phyloP scores from a whole-genome alignment of 768 basidiomycete species.

The Pisolithus marmoratus region DNA sequence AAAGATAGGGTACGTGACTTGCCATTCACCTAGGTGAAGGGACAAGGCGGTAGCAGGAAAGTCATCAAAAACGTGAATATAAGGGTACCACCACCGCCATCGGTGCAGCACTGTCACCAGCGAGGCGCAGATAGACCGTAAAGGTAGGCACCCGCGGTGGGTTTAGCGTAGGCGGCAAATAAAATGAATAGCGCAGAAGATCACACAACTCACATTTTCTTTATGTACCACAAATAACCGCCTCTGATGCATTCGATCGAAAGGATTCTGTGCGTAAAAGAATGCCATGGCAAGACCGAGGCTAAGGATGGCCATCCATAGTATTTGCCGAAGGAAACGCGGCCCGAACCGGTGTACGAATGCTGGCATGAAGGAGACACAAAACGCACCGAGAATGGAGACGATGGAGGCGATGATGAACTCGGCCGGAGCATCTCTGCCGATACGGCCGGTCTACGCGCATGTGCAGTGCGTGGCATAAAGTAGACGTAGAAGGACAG shows the following conservation, averaged over 20 bases:
- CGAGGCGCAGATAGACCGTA: not conserved
- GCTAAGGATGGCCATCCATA: slow-evolving; percentile 41
- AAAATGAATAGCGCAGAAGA: not conserved
- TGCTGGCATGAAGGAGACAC: slow-evolving; percentile 57
- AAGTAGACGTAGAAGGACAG: too few relatives aligned
- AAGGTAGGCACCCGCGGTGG: not conserved
- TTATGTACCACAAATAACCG: slow-evolving; percentile 77
- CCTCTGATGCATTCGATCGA: slow-evolving; percentile 84
- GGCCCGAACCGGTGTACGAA: slow-evolving; percentile 70
- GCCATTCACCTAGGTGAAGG: too few relatives aligned
- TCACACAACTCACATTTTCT: slow-evolving; percentile 65
- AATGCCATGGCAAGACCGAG: slow-evolving; percentile 51
- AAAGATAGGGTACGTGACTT: too few relatives aligned
- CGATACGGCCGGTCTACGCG: slow-evolving; percentile 74
- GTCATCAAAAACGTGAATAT: too few relatives aligned
- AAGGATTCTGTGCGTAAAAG: slow-evolving; percentile 57
- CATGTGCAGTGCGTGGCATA: too few relatives aligned
- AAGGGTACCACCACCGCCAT: too few relatives aligned
- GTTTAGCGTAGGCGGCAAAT: not conserved
- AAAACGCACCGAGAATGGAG: slow-evolving; percentile 48
- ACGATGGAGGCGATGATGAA: slow-evolving; percentile 82
- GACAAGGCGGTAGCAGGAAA: too few relatives aligned
- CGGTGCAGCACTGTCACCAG: too few relatives aligned
- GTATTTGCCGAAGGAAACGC: slow-evolving; percentile 28
- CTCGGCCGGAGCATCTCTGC: slow-evolving; percentile 79